These are phyloP conservation scores for Trichoderma asperellum DNA, from an alignment of 2,329 filamentous ascomycete genomes.

Conservation along the genomic window DNA sequence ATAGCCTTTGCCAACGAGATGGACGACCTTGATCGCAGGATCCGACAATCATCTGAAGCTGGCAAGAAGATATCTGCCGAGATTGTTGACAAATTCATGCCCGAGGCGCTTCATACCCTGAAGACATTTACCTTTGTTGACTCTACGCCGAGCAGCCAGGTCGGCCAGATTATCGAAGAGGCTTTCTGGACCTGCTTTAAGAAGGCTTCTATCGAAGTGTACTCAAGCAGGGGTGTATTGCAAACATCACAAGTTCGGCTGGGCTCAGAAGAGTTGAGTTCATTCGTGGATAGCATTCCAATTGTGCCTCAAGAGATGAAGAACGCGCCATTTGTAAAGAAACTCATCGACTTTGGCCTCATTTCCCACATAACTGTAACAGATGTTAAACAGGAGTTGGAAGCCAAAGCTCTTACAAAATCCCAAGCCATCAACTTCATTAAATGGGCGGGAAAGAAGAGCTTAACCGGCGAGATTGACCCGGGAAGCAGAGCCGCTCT, in stretches of 20 bases:
- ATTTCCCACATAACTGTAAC: constrained; percentile 85
- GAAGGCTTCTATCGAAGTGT: constrained; percentile 80
- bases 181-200: constrained; percentile 94
- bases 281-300: constrained; percentile 87
- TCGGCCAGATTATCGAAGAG: constrained; percentile 88
- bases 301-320: constrained; percentile 79
- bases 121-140: constrained; percentile 88
- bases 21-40: constrained; percentile 68
- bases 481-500: constrained; percentile 67
- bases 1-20: constrained; percentile 90
- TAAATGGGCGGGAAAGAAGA: constrained; percentile 77
- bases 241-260: constrained; percentile 83
- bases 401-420: constrained; percentile 77
- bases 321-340: constrained; percentile 74
- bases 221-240: constrained; percentile 85
- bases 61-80: constrained; percentile 61
- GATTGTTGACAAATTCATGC: constrained; percentile 69
- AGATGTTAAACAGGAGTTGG: constrained; percentile 83
- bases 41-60: constrained; percentile 52
- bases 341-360: constrained; percentile 80
- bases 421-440: constrained; percentile 82
- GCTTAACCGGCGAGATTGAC: constrained; percentile 73
- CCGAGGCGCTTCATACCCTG: constrained; percentile 79
- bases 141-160: constrained; percentile 83
- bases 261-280: constrained; percentile 64